Evolutionary conservation across 2,329 filamentous ascomycete genomes (phyloP).

Genomic region (Fusarium sp.): DNA sequence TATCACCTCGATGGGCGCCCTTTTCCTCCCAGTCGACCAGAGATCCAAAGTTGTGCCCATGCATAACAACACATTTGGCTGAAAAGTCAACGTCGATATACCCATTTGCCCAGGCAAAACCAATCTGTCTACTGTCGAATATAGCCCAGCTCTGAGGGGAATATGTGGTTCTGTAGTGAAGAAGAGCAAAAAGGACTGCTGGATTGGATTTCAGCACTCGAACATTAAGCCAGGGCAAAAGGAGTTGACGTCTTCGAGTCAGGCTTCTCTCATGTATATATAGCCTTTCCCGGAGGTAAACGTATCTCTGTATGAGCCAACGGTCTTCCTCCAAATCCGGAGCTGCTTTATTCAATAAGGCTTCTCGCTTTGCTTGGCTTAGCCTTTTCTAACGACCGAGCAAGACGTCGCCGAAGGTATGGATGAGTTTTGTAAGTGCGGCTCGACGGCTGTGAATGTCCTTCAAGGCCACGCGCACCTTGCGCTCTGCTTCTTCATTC

Average conservation of each 20-base stretch:
- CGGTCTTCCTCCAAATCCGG: not conserved
- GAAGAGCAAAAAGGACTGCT: accelerated
- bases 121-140: accelerated
- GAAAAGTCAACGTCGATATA: not conserved
- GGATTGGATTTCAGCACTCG: not conserved
- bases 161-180: accelerated
- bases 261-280: not conserved
- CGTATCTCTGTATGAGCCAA: not conserved
- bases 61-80: not conserved
- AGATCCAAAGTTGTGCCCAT: accelerated
- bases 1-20: accelerated
- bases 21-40: not conserved
- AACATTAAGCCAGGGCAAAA: not conserved
- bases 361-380: not conserved
- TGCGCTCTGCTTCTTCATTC: no score
- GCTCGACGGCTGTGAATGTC: not conserved
- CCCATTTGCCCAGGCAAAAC: accelerated
- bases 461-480: no score
- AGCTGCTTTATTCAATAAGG: not conserved
- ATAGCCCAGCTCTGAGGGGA: accelerated
- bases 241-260: not conserved
- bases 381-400: not conserved
- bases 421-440: not conserved
- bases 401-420: not conserved
- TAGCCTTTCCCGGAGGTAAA: not conserved